Conservation (phyloP, 2,329 filamentous ascomycete genomes). For the Colletotrichum sp. region DNA sequence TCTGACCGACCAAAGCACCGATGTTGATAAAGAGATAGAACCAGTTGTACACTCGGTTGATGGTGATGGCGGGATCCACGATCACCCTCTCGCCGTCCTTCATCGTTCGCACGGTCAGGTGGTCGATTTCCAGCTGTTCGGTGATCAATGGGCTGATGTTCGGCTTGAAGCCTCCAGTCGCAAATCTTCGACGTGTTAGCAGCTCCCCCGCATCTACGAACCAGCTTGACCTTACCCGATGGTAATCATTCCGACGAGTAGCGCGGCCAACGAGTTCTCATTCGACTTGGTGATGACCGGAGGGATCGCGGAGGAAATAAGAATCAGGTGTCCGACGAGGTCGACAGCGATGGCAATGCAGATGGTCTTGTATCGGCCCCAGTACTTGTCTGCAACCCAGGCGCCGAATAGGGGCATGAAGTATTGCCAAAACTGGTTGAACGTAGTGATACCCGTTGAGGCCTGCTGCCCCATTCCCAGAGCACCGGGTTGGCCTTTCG, state of each 20-base stretch:
- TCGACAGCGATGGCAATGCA: conserved; percentile 65
- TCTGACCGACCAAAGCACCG: conserved; percentile 67
- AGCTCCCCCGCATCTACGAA: background rate
- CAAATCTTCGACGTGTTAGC: conserved; percentile 44
- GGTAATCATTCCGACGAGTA: conserved; percentile 63
- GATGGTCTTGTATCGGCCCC: conserved; percentile 74
- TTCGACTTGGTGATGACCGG: conserved; percentile 59
- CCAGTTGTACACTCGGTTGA: conserved; percentile 69
- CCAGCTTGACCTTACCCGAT: conserved; percentile 30
- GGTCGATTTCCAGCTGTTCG: conserved; percentile 67
- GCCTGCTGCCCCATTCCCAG: conserved; percentile 63
- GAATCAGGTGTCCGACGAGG: conserved; percentile 69
- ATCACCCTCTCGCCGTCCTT: conserved; percentile 66
- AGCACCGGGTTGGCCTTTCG: conserved; percentile 52
- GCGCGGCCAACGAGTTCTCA: conserved; percentile 61
- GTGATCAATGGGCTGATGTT: conserved; percentile 74
- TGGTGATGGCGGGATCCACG: conserved; percentile 67
- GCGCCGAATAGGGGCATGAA: conserved; percentile 62
- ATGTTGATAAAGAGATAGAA: conserved; percentile 79
- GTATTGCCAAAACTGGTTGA: conserved; percentile 67
- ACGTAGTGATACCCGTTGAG: conserved; percentile 46
- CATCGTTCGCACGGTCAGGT: conserved; percentile 56
- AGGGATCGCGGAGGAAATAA: conserved; percentile 71
- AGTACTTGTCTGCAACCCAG: conserved; percentile 58
- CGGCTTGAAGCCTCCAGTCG: conserved; percentile 78